Evolutionary conservation across 257 asterid genomes (phyloP), one percentile per base, ranked within the genome.

Genomic region (Plantago elongata): DNA sequence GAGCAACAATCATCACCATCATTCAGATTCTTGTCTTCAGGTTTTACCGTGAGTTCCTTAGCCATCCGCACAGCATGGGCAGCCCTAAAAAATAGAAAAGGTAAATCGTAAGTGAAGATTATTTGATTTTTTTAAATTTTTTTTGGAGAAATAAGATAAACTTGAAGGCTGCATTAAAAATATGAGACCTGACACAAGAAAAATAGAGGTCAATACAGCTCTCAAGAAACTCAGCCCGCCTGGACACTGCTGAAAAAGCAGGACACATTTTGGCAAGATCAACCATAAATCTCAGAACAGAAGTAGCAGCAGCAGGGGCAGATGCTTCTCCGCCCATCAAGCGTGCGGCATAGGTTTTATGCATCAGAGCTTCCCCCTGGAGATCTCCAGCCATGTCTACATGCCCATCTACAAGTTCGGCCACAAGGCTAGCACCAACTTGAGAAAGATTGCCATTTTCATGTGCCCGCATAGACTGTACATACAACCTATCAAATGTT

Each of bases 361-460:
- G 99, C 96, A 93, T 87, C 72, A 93, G 83, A 61, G 99, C 99
- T 85, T 93, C 99, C 58, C 99, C 97, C 73, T 87, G 97, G 74
- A 93, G 95, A 74, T 93, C 97, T 62, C 97, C 99, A 57, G 88
- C 80, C 78, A 82, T 75, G 78, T 89, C 97, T 44, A 83, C 72
- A 75, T 82, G 70, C 70, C 79, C 92, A 59, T 81, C 99, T 46
- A 85, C 93, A 73, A 93, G 94, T 83, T 93, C 97, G 45, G 96
- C 95, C 67, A 81, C 95, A 78, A 87, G 85, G 78, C 97, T 76
- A 49, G 83, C 99, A 72, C 94, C 90, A 73, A 87, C 77, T 78
- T 85, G 96, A 74, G 96, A 93, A 78, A 89, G 78, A 73, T 79
- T 83, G 13, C 96, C 97, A 17, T 83, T 82, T 89, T 85, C 87